Percentiles rank a stretch among this genome's conserved stretches.
phyloP scores from a whole-genome alignment of 352 stramenopile species.

The Pilasporangium apinafurcum region DNA sequence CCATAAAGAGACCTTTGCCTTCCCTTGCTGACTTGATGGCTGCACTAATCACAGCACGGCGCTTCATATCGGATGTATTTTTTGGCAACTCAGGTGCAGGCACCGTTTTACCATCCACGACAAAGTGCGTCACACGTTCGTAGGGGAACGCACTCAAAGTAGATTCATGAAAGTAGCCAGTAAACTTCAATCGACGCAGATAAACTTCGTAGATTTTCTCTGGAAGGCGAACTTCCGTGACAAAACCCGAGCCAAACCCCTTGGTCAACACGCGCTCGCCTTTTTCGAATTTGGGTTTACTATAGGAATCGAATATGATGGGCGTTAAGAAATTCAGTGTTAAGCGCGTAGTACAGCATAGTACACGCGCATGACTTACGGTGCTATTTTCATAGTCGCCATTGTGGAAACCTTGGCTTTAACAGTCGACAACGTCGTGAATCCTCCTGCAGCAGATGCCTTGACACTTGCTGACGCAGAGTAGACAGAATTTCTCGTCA shows the following conservation, averaged over 20 bases:
- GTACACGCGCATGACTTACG: constrained; percentile 24
- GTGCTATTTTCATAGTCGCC: constrained; percentile 56
- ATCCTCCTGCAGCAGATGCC: constrained; percentile 39
- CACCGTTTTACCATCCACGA: constrained; percentile 72
- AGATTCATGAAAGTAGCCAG: constrained; percentile 69
- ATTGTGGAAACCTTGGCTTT: constrained; percentile 66
- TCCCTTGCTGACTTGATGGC: constrained; percentile 59
- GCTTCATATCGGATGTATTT: constrained; percentile 60
- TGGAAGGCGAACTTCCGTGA: constrained; percentile 42
- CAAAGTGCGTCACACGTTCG: constrained; percentile 77
- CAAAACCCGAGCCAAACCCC: constrained; percentile 78
- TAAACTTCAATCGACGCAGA: constrained; percentile 65
- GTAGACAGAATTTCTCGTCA: constrained; percentile 66
- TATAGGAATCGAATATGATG: constrained; percentile 12
- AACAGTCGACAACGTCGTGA: constrained; percentile 59
- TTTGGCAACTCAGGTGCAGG: constrained; percentile 57
- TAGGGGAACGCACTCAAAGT: constrained; percentile 69
- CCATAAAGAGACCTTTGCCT: constrained; percentile 7
- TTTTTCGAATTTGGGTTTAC: constrained; percentile 64
- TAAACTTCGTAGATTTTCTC: constrained; percentile 79
- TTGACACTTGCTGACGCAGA: constrained; percentile 57
- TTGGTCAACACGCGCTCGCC: constrained; percentile 69
- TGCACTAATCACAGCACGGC: constrained; percentile 58
- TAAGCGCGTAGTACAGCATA: neutral
- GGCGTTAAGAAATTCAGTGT: neutral